Conservation (phyloP, 176 grass and related monocot genomes). For the Musa itinerans region DNA sequence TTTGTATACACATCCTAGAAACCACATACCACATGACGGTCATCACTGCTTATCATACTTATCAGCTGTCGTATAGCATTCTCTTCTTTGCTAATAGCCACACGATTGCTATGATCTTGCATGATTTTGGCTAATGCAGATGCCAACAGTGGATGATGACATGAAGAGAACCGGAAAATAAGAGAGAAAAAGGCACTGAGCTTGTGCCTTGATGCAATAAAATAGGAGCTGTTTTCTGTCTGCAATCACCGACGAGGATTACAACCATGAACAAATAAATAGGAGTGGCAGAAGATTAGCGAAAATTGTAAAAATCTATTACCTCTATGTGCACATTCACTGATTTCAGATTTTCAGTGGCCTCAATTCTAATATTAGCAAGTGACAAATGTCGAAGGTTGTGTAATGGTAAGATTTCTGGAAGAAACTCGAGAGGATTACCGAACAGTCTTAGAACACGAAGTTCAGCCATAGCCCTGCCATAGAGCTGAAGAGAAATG, state of each 20-base stretch:
- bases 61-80: conserved; percentile 85
- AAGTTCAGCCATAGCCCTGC: conserved; percentile 91
- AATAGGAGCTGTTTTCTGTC: conserved; percentile 91
- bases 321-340: conserved; percentile 96
- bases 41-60: conserved; percentile 95
- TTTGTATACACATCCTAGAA: conserved; percentile 1
- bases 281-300: conserved; percentile 21
- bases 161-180: conserved; percentile 98
- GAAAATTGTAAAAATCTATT: conserved; percentile 21
- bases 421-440: conserved; percentile 96
- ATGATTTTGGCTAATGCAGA: conserved; percentile 92
- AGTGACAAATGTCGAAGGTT: conserved; percentile 91
- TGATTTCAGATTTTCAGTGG: conserved; percentile 78
- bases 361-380: conserved; percentile 98
- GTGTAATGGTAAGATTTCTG: conserved; percentile 87
- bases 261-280: conserved; percentile 11
- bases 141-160: conserved; percentile 90
- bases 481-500: conserved; percentile 38
- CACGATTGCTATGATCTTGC: conserved; percentile 78
- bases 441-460: conserved; percentile 83
- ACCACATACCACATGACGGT: conserved; percentile 79
- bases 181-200: conserved; percentile 95
- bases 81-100: conserved; percentile 91
- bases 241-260: conserved; percentile 39
- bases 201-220: conserved; percentile 75